A percentile compares a stretch with the other conserved stretches of the same genome.
Conservation (phyloP, 306 rosid species). For the Cucumis sativus region DNA sequence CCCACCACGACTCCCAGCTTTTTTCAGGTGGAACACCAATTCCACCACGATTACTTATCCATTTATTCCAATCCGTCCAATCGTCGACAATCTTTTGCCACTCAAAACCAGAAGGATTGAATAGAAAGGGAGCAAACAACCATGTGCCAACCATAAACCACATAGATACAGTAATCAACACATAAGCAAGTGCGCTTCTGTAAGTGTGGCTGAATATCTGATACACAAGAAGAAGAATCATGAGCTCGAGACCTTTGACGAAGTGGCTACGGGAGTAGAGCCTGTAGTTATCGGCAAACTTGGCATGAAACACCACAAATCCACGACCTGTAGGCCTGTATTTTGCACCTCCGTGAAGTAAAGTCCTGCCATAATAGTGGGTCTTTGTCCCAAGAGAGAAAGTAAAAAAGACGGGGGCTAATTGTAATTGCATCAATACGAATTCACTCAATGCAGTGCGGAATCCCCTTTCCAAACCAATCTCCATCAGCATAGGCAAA, state of each 20-base stretch:
- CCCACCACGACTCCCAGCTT: slow-evolving; percentile 99
- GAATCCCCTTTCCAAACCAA: slow-evolving; percentile 93
- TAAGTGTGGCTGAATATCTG: slow-evolving; percentile 72
- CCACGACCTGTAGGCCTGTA: slow-evolving; percentile 96
- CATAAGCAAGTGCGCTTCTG: slow-evolving; percentile 68
- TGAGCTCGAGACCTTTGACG: slow-evolving; percentile 93
- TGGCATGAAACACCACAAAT: slow-evolving; percentile 96
- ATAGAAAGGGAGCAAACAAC: slow-evolving; percentile 97
- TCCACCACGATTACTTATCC: slow-evolving; percentile 90
- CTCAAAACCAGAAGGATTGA: slow-evolving; percentile 98
- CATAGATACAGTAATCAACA: slow-evolving; percentile 77
- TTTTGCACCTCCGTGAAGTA: slow-evolving; percentile 97
- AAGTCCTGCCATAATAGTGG: slow-evolving; percentile 91
- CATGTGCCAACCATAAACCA: slow-evolving; percentile 99
- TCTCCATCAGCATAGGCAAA: slow-evolving; percentile 96
- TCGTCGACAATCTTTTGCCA: slow-evolving; percentile 99
- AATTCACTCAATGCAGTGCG: slow-evolving; percentile 95
- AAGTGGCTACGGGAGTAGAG: slow-evolving; percentile 98
- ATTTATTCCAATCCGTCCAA: slow-evolving; percentile 99
- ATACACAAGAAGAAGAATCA: slow-evolving; percentile 76
- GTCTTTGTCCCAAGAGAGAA: slow-evolving; percentile 95
- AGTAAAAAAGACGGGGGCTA: slow-evolving; percentile 95
- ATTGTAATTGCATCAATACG: slow-evolving; percentile 84
- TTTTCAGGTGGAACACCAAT: slow-evolving; percentile 89
- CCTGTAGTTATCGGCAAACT: slow-evolving; percentile 95